A percentile compares a stretch with the other conserved stretches of the same genome.
Evolutionary conservation across 2,329 filamentous ascomycete genomes (phyloP).

Genomic region (Hymenoscyphus repandus): DNA sequence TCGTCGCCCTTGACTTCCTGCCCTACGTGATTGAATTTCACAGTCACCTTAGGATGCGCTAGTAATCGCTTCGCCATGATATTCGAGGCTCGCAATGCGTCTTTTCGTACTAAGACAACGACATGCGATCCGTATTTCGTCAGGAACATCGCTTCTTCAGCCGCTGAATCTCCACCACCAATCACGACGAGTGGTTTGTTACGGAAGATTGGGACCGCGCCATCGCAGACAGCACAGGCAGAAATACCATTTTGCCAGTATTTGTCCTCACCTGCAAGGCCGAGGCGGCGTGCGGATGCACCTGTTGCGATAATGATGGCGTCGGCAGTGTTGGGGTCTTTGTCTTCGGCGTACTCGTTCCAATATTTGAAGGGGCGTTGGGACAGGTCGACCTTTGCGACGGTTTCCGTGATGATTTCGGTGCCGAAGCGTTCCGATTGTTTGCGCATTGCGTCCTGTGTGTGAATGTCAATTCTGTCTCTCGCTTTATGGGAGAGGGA

Average conservation of each 20-base stretch:
- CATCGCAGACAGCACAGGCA: conserved; percentile 95
- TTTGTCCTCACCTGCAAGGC: conserved; percentile 81
- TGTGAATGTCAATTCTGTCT: background rate
- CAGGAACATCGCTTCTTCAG: conserved; percentile 94
- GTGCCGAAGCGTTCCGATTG: conserved; percentile 93
- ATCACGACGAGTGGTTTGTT: conserved; percentile 95
- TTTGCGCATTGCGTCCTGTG: conserved; percentile 73
- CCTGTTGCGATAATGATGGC: conserved; percentile 92
- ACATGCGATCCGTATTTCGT: conserved; percentile 97
- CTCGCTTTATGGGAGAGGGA: background rate
- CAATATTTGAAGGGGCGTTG: conserved; percentile 85
- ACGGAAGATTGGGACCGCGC: conserved; percentile 93
- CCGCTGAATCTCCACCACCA: conserved; percentile 91
- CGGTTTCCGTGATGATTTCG: conserved; percentile 86
- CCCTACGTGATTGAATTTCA: conserved; percentile 78
- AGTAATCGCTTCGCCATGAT: conserved; percentile 87
- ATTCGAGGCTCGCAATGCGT: conserved; percentile 80
- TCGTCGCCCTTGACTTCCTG: conserved; percentile 81
- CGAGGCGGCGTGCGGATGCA: conserved; percentile 79
- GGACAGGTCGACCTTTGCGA: conserved; percentile 81
- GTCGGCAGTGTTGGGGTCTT: conserved; percentile 80
- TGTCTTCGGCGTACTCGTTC: conserved; percentile 80
- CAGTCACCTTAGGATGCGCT: conserved; percentile 81
- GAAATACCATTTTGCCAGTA: conserved; percentile 98
- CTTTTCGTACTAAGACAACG: conserved; percentile 84